Conservation (phyloP, 176 grass and related monocot species). For the Ampelocalamus luodianensis region DNA sequence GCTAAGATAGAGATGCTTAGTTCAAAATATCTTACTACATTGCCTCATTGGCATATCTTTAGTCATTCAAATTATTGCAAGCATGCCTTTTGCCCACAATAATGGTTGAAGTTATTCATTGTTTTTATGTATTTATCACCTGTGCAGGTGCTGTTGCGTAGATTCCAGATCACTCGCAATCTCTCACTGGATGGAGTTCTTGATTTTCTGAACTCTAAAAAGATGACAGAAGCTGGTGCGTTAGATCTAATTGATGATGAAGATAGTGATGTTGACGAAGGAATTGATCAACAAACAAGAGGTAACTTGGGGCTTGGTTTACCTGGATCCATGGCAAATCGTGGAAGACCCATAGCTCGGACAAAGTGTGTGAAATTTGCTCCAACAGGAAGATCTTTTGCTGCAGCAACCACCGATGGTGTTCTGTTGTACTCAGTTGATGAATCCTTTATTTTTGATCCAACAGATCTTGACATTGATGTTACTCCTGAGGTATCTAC, state of each 20-base stretch:
- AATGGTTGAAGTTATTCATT: not conserved
- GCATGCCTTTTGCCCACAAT: not conserved
- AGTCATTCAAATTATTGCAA: conserved; percentile 20
- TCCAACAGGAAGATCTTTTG: conserved; percentile 93
- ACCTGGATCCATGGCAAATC: conserved; percentile 78
- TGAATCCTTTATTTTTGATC: conserved; percentile 90
- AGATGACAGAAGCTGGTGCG: conserved; percentile 89
- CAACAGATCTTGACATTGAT: conserved; percentile 94
- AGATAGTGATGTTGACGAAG: conserved; percentile 83
- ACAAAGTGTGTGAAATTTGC: conserved; percentile 91
- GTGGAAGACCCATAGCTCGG: conserved; percentile 71
- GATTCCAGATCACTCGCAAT: conserved; percentile 97
- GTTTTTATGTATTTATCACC: conserved; percentile 25
- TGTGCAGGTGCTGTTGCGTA: conserved; percentile 78
- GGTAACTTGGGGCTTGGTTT: conserved; percentile 65
- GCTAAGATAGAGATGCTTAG: not conserved
- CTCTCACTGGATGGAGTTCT: conserved; percentile 94
- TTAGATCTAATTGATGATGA: conserved; percentile 92
- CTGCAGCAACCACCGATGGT: conserved; percentile 93
- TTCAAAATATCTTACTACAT: not conserved
- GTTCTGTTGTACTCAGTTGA: conserved; percentile 90
- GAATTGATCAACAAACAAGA: conserved; percentile 74
- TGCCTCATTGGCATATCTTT: not conserved
- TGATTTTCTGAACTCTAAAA: conserved; percentile 98
- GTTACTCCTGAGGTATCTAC: conserved; percentile 87